Evolutionary conservation across 495 filamentous ascomycete species (phyloP).

Genomic region (Aspergillus mulundensis): DNA sequence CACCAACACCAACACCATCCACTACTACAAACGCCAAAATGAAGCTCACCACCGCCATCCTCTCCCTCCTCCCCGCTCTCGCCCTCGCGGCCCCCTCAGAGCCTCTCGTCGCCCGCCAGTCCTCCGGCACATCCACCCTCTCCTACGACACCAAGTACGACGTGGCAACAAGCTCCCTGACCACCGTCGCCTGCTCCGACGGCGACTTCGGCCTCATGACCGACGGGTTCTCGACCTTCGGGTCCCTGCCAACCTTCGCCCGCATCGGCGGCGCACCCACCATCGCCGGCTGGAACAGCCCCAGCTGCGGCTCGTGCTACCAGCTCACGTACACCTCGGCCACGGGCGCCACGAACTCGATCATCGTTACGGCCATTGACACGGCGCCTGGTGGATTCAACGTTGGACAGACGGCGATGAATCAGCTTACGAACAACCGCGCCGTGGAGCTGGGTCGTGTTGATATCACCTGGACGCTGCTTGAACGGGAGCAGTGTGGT

Average conservation of each 20-base stretch:
- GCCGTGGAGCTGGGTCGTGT: constrained; percentile 26
- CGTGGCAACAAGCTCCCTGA: constrained; percentile 45
- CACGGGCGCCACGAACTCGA: constrained; percentile 29
- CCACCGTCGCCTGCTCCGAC: constrained; percentile 55
- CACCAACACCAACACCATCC: background rate
- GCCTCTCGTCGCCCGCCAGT: background rate
- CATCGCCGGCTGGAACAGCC: constrained; percentile 55
- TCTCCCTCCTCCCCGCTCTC: constrained; percentile 10
- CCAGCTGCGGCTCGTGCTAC: constrained; percentile 69
- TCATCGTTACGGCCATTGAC: constrained; percentile 68
- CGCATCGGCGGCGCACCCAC: constrained; percentile 60
- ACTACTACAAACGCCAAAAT: constrained; percentile 7
- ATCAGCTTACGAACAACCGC: constrained; percentile 57
- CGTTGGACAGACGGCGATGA: constrained; percentile 61
- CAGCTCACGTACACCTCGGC: constrained; percentile 43
- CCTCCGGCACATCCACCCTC: constrained; percentile 24
- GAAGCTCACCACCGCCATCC: constrained; percentile 4
- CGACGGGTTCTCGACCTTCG: constrained; percentile 60
- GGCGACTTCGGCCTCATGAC: constrained; percentile 57
- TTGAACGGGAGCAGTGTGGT: background rate
- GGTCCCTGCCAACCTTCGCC: constrained; percentile 50
- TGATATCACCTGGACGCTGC: background rate
- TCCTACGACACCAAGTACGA: constrained; percentile 39
- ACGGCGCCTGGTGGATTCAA: constrained; percentile 57
- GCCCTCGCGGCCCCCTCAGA: constrained; percentile 9